Evolutionary conservation across 2,329 filamentous ascomycete species (phyloP).

Genomic region (Dactylellina parvicollis): DNA sequence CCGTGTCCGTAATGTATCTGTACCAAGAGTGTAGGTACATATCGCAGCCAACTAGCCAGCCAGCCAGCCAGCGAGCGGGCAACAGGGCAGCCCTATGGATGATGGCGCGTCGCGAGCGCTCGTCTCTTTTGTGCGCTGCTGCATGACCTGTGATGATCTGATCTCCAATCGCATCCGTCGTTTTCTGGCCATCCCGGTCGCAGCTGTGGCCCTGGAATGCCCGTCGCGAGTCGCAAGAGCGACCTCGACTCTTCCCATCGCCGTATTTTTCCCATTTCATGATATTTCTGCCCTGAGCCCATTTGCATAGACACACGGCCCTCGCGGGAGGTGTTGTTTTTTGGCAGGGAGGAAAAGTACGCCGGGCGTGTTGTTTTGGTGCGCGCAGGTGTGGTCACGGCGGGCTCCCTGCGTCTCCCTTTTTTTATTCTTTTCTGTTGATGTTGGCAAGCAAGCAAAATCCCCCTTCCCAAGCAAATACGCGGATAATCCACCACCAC

Average conservation of each 20-base stretch:
- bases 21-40: neutral
- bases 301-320: too few species aligned
- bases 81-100: conserved; percentile 13
- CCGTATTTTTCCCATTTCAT: too few species aligned
- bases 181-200: conserved; percentile 24
- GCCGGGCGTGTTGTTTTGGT: conserved; percentile 25
- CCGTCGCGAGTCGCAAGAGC: neutral
- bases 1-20: neutral
- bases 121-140: conserved; percentile 37
- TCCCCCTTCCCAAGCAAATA: neutral
- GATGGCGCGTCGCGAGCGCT: conserved; percentile 47
- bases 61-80: neutral
- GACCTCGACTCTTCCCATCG: too few species aligned
- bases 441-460: conserved; percentile 4
- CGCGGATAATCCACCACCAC: conserved; percentile 34
- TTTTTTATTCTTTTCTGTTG: conserved; percentile 15
- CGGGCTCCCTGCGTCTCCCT: neutral
- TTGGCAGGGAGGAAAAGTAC: conserved; percentile 31
- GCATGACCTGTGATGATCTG: conserved; percentile 22
- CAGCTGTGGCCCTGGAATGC: neutral
- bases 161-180: conserved; percentile 38
- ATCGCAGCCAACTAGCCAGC: neutral
- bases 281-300: too few species aligned
- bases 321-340: conserved; percentile 1
- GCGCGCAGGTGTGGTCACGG: conserved; percentile 15